Percentiles rank a stretch among this genome's conserved stretches.
phyloP scores from a whole-genome alignment of 2,329 filamentous ascomycete genomes.

The Didymella sp. region DNA sequence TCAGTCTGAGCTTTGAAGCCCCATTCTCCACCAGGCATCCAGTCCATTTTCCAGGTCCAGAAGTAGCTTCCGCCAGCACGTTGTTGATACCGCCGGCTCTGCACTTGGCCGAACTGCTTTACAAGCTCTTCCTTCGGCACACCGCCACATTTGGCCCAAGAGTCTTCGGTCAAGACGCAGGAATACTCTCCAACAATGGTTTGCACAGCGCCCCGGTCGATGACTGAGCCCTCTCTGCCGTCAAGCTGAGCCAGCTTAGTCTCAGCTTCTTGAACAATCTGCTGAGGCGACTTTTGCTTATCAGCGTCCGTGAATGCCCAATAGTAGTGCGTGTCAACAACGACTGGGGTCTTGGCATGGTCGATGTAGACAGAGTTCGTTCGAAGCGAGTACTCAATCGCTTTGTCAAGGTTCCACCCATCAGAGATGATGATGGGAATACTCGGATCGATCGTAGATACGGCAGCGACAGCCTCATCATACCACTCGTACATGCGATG shows the following conservation, averaged over 20 bases:
- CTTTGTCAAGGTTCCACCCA: slow-evolving; percentile 60
- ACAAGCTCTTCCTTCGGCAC: slow-evolving; percentile 51
- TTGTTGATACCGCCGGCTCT: slow-evolving; percentile 59
- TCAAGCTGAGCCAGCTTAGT: slow-evolving; percentile 56
- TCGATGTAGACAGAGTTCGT: slow-evolving; percentile 49
- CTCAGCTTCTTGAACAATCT: slow-evolving; percentile 58
- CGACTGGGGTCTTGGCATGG: slow-evolving; percentile 54
- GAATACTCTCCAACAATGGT: slow-evolving; percentile 66
- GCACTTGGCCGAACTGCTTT: slow-evolving; percentile 56
- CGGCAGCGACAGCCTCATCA: slow-evolving; percentile 56
- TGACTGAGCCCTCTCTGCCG: slow-evolving; percentile 56
- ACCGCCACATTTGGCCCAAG: slow-evolving; percentile 52
- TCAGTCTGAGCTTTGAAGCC: slow-evolving; percentile 63
- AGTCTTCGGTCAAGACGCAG: slow-evolving; percentile 61
- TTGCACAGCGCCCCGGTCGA: slow-evolving; percentile 59
- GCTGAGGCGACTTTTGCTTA: slow-evolving; percentile 58
- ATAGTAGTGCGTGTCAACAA: slow-evolving; percentile 67
- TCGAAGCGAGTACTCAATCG: slow-evolving; percentile 54
- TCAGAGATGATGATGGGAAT: slow-evolving; percentile 66
- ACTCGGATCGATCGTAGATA: slow-evolving; percentile 57
- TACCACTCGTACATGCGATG: slow-evolving; percentile 65
- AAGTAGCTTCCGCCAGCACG: slow-evolving; percentile 62
- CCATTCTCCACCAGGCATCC: slow-evolving; percentile 69
- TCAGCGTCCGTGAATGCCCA: slow-evolving; percentile 64
- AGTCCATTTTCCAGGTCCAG: slow-evolving; percentile 68